Evolutionary conservation across 352 stramenopile species (phyloP), one percentile per base, ranked within the genome.

Genomic region (Peronospora destructor): DNA sequence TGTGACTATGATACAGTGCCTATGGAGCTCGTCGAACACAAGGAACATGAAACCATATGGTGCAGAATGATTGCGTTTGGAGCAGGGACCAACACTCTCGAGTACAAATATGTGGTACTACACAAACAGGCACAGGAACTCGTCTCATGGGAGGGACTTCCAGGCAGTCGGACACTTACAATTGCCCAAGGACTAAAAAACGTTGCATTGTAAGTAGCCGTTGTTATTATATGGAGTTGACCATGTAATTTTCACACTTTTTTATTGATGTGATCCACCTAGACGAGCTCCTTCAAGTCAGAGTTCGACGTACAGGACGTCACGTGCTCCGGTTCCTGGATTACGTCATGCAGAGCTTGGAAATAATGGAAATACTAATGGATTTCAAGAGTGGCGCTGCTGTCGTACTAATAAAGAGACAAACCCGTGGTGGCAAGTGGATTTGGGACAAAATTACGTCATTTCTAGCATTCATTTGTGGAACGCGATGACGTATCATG

Each of bases 51-150:
- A 56, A 76, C 39, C 35, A 54, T 45, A 49, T 91, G 71, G 64
- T 37, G 44, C n/a, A 49, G 41, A 17, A 66, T 45, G 2, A 55
- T 87, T 23, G 19, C 28, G 12, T 70, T 89, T 16, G 19, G 55
- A 0, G 6, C 33, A 0, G 7, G 40, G 3, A 59, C 49, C 25
- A 49, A 53, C 16, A 65, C 77, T 6, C 43, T 91, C 38, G 76
- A 86, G 63, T 91, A 89, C 68, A 91, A 91, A 61, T 91, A 89
- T 49, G 51, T 88, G 32, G 44, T 87, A 36, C 79, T 77, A 54
- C 63, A 68, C 32, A 17, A 25, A 3, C 23, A 53, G 26, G 68
- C 55, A 14, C 53, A 53, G 5, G 70, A 77, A 30, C 49, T 86
- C 8, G 12, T 85, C 16, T 80, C 76, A 26, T 91, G 81, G 81